Evolutionary conservation across 2,329 filamentous ascomycete genomes (phyloP).

Genomic region (Aspergillus sp.): DNA sequence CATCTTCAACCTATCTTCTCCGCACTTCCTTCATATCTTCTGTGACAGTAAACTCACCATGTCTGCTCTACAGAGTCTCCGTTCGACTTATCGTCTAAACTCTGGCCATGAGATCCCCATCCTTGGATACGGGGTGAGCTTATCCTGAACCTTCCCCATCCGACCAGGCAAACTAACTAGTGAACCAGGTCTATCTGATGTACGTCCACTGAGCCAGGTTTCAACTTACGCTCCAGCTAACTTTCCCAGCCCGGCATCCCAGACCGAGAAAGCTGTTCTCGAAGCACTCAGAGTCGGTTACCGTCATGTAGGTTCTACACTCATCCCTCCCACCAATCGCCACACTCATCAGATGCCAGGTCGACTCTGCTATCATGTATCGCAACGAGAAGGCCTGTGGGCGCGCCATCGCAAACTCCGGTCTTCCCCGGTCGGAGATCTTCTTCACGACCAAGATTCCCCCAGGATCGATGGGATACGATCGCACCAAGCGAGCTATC

Average conservation of each 20-base stretch:
- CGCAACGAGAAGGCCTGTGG: conserved; percentile 73
- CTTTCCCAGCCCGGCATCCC: conserved; percentile 27
- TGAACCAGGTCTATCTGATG: conserved; percentile 36
- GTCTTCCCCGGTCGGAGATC: conserved; percentile 66
- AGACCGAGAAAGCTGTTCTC: conserved; percentile 27
- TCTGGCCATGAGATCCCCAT: conserved; percentile 64
- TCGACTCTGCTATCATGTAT: conserved; percentile 67
- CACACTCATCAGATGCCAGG: conserved; percentile 17
- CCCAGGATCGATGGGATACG: conserved; percentile 64
- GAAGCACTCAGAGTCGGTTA: conserved; percentile 35
- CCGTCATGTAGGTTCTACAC: conserved; percentile 30
- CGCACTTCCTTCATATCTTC: not conserved
- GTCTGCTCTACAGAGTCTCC: conserved; percentile 22
- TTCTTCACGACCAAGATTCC: conserved; percentile 81
- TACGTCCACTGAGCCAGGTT: conserved; percentile 15
- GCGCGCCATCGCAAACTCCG: conserved; percentile 60
- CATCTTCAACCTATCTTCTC: not conserved
- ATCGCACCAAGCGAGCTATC: conserved; percentile 68
- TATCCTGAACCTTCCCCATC: not conserved
- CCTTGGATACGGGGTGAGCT: conserved; percentile 60
- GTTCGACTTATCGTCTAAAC: conserved; percentile 53
- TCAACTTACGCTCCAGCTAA: not conserved
- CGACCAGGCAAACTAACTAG: not conserved
- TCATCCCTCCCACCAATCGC: no score
- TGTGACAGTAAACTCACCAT: conserved; percentile 6